Evolutionary conservation across 805 yeast genomes (phyloP), one percentile per base, ranked within the genome.

Genomic region (Lipomyces yamadae): DNA sequence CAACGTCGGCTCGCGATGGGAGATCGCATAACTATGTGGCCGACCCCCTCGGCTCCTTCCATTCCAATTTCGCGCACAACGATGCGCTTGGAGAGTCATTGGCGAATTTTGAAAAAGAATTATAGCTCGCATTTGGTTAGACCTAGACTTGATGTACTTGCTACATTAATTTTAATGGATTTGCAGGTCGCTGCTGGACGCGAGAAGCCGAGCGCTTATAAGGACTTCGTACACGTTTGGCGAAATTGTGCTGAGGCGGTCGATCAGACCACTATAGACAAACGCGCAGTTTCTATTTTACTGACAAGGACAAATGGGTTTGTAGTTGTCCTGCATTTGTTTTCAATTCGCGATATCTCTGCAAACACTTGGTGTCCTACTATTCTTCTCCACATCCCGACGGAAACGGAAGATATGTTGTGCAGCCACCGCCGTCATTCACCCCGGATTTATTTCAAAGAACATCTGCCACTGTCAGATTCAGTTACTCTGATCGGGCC

Each of bases 161-260:
- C 45, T 39, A 39, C 45, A 39, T 39, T 39, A 39, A 13, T 39
- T 39, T 13, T 6, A 39, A 39, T n/a, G 45, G 45, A 39, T 39
- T 39, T 39, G 45, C 45, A 39, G 45, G n/a, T 39, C 45, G 45
- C 45, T 39, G 45, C 45, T 39, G 45, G 45, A 39, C 45, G 45
- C 45, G 45, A 39, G 45, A 39, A 39, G 45, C 45, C 45, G 13
- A 39, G 45, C 45, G 10, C 13, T 10, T 37, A 37, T 37, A 37
- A 37, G 42, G 42, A 37, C 4, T 37, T 37, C 42, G 42, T 37
- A 37, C 42, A 37, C 11, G 42, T 37, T 34, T 34, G 35, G 35
- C 35, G 35, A 34, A 34, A 34, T 4, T 34, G 35, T 34, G 35
- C 35, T 4, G 35, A 34, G 4, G 35, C 35, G 4, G 7, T 34